Evolutionary conservation across 176 grass and related monocot species (phyloP), one percentile per base, ranked within the genome.

Genomic region (Tuctoria greenei): DNA sequence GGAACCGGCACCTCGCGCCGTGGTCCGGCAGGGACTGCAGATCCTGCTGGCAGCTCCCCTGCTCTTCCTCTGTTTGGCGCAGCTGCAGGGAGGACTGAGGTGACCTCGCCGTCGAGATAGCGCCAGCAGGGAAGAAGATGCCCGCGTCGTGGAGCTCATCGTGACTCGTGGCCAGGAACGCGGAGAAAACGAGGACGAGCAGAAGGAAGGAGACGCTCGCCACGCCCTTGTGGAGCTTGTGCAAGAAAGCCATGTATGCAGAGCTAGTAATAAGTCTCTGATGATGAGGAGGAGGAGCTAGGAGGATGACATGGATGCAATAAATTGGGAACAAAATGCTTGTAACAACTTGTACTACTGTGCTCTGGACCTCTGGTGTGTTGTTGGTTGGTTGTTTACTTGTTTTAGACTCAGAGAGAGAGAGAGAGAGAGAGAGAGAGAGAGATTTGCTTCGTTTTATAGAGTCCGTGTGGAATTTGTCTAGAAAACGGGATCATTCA

Each of bases 1-100:
- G 71, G 74, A 87, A 93, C 8, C 60, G 14, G 81, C 91, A 97
- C 45, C 76, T 57, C 16, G 72, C 45, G 0, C 27, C 36, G 24
- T 64, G 8, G 56, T 83, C 88, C 0, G 57, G 35, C 64, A 97
- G 47, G 16, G 38, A 5, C 23, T 39, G 39, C 34, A 97, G 69
- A 37, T 67, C 81, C 43, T 75, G 55, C 58, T 78, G 61, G 86
- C 91, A 91, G 26, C 59, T 65, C 2, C 26, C 44, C 5, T 25
- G 2, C 26, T 61, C 1, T 6, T 6, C 25, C 7, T 4, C 15
- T 1, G 17, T 4, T 18, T 2, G 7, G 8, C 54, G n/a, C 7
- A 24, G 54, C 1, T 1, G 17, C 6, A 7, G 17, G 20, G 1
- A 2, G 9, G 54, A 57, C 54, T n/a, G 18, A 31, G 31, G 6